Evolutionary conservation across 2,329 filamentous ascomycete species (phyloP).

Genomic region (Cladosporium cucumerinum): DNA sequence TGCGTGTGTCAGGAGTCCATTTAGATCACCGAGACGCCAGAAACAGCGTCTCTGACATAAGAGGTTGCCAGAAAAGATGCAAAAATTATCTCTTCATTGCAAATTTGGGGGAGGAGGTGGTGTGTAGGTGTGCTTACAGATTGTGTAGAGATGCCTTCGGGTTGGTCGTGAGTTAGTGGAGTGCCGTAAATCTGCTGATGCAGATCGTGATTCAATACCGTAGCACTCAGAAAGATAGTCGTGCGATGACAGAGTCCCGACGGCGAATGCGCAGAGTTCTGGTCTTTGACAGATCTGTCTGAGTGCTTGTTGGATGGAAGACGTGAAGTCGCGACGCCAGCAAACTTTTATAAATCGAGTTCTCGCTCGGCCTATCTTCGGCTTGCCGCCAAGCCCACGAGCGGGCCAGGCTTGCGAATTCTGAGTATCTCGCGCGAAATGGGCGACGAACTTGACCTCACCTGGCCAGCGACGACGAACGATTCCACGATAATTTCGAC

Average conservation of each 20-base stretch:
- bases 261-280: neutral
- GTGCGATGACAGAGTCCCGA: neutral
- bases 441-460: slow-evolving; percentile 12
- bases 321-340: neutral
- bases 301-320: neutral
- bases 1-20: slow-evolving; percentile 71
- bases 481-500: slow-evolving; percentile 23
- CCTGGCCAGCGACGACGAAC: slow-evolving; percentile 17
- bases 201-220: neutral
- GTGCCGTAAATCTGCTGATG: neutral
- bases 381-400: slow-evolving; percentile 4
- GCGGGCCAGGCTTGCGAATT: neutral
- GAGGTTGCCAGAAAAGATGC: slow-evolving; percentile 86
- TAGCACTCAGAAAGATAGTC: neutral
- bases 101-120: neutral
- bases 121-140: slow-evolving; percentile 10
- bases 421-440: neutral
- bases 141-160: neutral
- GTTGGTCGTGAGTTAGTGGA: neutral
- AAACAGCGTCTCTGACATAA: slow-evolving; percentile 69
- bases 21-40: slow-evolving; percentile 70
- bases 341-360: neutral
- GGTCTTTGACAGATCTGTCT: neutral
- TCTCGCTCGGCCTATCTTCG: neutral
- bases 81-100: slow-evolving; percentile 18